phyloP scores from a whole-genome alignment of 2,329 filamentous ascomycete species.

The Claviceps sp. region DNA sequence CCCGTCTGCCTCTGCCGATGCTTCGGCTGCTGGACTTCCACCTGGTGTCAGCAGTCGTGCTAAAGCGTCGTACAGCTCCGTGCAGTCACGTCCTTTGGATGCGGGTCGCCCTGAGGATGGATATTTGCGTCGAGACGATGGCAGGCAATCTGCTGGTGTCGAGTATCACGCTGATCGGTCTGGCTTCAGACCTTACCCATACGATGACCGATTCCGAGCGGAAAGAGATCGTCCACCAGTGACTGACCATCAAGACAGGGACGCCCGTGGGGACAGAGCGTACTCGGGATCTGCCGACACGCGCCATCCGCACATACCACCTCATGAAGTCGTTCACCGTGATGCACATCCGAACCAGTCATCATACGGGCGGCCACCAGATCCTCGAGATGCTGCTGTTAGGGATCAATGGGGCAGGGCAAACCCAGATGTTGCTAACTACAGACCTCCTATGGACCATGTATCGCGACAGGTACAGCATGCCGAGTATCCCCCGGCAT shows the following conservation, averaged over 20 bases:
- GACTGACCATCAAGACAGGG: constrained; percentile 28
- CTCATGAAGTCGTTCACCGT: constrained; percentile 26
- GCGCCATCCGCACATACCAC: constrained; percentile 26
- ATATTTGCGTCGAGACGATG: constrained; percentile 38
- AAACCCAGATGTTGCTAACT: constrained; percentile 16
- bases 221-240: constrained; percentile 35
- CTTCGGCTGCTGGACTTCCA: constrained; percentile 26
- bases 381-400: constrained; percentile 18
- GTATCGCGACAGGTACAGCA: constrained; percentile 23
- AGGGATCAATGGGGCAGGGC: constrained; percentile 20
- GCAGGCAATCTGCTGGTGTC: constrained; percentile 20
- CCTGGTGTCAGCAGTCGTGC: constrained; percentile 39
- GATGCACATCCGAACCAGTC: constrained; percentile 31
- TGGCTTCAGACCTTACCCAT: constrained; percentile 28
- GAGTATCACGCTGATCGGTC: constrained; percentile 43
- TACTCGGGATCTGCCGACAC: constrained; percentile 34
- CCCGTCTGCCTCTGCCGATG: constrained; percentile 34
- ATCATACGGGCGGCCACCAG: constrained; percentile 29
- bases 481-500: constrained; percentile 33
- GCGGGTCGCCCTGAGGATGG: constrained; percentile 28
- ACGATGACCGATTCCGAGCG: constrained; percentile 40
- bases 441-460: constrained; percentile 25
- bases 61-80: constrained; percentile 29
- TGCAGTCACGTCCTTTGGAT: constrained; percentile 33
- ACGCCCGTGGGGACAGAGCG: constrained; percentile 29